Evolutionary conservation across 2,329 filamentous ascomycete genomes (phyloP).

Genomic region (Leptosphaerulina australis): DNA sequence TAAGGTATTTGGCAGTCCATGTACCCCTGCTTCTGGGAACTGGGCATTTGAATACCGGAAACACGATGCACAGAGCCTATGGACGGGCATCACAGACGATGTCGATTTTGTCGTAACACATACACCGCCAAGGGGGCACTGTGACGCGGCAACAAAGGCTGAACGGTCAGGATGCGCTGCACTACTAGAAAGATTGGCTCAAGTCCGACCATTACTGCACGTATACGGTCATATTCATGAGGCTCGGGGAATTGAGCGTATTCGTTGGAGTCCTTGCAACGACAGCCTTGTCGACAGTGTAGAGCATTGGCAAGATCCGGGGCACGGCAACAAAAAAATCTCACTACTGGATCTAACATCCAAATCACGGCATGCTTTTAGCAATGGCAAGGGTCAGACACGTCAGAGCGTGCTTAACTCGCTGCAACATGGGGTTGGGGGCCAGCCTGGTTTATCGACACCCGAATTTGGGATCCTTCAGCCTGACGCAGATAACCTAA

Average conservation of each 20-base stretch:
- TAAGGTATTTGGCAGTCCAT: constrained; percentile 74
- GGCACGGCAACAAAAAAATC: constrained; percentile 63
- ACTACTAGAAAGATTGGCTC: constrained; percentile 63
- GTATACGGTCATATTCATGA: constrained; percentile 77
- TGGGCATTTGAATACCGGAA: constrained; percentile 72
- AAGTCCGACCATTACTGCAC: constrained; percentile 67
- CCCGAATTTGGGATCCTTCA: constrained; percentile 19
- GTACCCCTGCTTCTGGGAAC: constrained; percentile 59
- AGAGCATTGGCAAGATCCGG: constrained; percentile 65
- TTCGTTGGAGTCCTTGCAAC: constrained; percentile 62
- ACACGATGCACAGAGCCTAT: constrained; percentile 55
- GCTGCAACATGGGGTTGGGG: constrained; percentile 16
- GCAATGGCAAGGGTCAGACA: constrained; percentile 35
- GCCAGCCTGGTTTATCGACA: constrained; percentile 26
- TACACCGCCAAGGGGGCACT: constrained; percentile 66
- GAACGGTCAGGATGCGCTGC: constrained; percentile 63
- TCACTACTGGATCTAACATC: constrained; percentile 67
- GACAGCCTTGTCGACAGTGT: constrained; percentile 34
- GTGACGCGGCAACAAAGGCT: constrained; percentile 54
- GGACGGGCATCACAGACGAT: constrained; percentile 66
- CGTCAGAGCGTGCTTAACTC: constrained; percentile 32
- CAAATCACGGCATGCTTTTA: constrained; percentile 36
- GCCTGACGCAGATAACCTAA: constrained; percentile 30
- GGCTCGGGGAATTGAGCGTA: constrained; percentile 66
- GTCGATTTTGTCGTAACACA: constrained; percentile 74